These are phyloP conservation scores for Brasilioporus rufonigricans DNA, from an alignment of 768 basidiomycete genomes.

Conservation along the genomic window DNA sequence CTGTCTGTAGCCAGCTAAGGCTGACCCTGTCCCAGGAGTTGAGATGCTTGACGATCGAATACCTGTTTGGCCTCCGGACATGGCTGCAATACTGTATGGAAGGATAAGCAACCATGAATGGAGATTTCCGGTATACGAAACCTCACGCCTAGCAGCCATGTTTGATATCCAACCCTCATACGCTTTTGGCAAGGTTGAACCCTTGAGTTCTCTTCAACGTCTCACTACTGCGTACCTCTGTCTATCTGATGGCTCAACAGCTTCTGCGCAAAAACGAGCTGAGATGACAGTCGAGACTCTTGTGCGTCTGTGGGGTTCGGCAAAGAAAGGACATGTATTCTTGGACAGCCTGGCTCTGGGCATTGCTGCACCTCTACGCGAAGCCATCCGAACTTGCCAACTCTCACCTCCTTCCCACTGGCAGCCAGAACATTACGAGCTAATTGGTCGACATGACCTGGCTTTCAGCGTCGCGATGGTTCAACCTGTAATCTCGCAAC, in stretches of 20 bases:
- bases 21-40: conserved; percentile 33
- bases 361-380: conserved; percentile 73
- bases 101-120: conserved; percentile 64
- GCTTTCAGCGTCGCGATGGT: conserved; percentile 32
- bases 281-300: conserved; percentile 60
- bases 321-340: conserved; percentile 44
- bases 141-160: conserved; percentile 47
- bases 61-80: conserved; percentile 76
- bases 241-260: conserved; percentile 51
- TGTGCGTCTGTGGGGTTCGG: conserved; percentile 39
- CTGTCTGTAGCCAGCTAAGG: background rate
- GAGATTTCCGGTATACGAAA: conserved; percentile 48
- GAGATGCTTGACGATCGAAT: conserved; percentile 64
- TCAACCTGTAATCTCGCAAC: conserved; percentile 30
- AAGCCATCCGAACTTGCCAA: conserved; percentile 84
- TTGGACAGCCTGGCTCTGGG: conserved; percentile 64
- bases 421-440: conserved; percentile 44
- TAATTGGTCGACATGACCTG: conserved; percentile 32
- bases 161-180: conserved; percentile 52
- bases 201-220: conserved; percentile 50
- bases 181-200: conserved; percentile 62
- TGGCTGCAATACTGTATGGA: conserved; percentile 61
- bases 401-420: conserved; percentile 72
- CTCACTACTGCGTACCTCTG: conserved; percentile 57
- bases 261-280: conserved; percentile 60